Evolutionary conservation across 2,329 filamentous ascomycete genomes (phyloP).

Genomic region (Fusarium sp.): DNA sequence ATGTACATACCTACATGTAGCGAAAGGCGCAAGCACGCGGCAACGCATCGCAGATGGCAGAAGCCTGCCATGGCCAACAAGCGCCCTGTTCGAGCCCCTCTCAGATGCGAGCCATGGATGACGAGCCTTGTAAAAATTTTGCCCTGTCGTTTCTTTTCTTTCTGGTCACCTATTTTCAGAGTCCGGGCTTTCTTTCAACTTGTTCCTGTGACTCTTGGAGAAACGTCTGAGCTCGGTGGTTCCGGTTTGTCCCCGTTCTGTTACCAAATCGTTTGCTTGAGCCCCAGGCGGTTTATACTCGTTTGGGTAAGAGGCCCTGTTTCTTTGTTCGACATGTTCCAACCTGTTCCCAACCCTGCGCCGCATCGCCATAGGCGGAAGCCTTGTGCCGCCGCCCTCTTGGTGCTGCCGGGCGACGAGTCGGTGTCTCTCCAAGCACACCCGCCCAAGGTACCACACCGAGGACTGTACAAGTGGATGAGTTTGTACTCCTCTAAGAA

Average conservation of each 20-base stretch:
- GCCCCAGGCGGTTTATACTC: slow-evolving; percentile 31
- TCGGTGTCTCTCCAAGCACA: slow-evolving; percentile 30
- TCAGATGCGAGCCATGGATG: slow-evolving; percentile 16
- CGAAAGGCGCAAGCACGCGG: slow-evolving; percentile 29
- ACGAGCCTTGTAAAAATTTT: slow-evolving; percentile 13
- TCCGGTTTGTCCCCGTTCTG: slow-evolving; percentile 43
- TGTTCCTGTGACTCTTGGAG: slow-evolving; percentile 28
- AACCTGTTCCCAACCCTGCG: slow-evolving; percentile 31
- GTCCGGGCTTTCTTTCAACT: not conserved
- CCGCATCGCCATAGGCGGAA: slow-evolving; percentile 20
- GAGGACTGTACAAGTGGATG: not conserved
- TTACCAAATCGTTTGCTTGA: slow-evolving; percentile 45
- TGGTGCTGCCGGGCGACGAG: slow-evolving; percentile 25
- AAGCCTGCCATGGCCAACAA: slow-evolving; percentile 20
- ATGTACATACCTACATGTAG: not conserved
- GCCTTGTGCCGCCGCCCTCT: slow-evolving; percentile 29
- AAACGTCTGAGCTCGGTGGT: slow-evolving; percentile 28
- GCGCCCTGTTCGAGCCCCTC: slow-evolving; percentile 27
- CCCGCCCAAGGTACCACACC: slow-evolving; percentile 2
- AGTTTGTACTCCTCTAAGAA: not conserved
- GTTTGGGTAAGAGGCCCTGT: slow-evolving; percentile 33
- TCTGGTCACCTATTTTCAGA: slow-evolving; percentile 32
- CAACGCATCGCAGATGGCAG: slow-evolving; percentile 19
- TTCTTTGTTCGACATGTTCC: slow-evolving; percentile 28
- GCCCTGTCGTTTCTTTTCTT: not conserved